A percentile compares a stretch with the other conserved stretches of the same genome.
phyloP scores from a whole-genome alignment of 2,329 filamentous ascomycete species.

The Helminthosporium solani region DNA sequence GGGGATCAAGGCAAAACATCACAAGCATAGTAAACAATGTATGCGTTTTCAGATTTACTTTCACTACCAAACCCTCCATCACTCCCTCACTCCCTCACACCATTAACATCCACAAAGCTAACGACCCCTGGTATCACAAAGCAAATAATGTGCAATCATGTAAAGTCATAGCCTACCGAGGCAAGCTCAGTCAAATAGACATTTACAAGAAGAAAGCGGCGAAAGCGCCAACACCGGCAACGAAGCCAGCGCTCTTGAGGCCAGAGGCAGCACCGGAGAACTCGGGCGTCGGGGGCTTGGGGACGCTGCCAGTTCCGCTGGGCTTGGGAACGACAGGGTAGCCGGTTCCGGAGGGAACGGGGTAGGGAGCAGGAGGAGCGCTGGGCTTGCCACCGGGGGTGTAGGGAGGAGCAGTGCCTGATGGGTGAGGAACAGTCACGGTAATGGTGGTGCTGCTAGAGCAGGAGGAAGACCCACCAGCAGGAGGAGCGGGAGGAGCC shows the following conservation, averaged over 20 bases:
- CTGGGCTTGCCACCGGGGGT: conserved; percentile 27
- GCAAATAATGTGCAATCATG: conserved; percentile 26
- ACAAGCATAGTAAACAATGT: no score
- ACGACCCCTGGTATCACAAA: conserved; percentile 15
- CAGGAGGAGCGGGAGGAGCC: conserved; percentile 4
- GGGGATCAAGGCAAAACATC: no score
- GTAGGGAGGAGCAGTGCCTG: conserved; percentile 37
- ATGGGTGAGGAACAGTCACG: conserved; percentile 45
- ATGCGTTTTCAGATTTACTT: no score
- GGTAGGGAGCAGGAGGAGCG: conserved; percentile 2
- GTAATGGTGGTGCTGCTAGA: conserved; percentile 46
- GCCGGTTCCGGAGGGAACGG: conserved; percentile 5
- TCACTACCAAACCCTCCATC: conserved; percentile 7
- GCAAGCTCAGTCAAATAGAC: conserved; percentile 38
- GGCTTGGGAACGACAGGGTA: conserved; percentile 16
- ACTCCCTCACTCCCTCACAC: conserved; percentile 13
- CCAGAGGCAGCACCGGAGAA: conserved; percentile 43
- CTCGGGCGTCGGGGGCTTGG: conserved; percentile 33
- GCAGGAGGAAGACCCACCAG: conserved; percentile 21
- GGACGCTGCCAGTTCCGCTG: conserved; percentile 28
- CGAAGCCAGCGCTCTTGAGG: conserved; percentile 40
- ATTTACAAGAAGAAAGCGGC: conserved; percentile 47
- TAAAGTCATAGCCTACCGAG: conserved; percentile 42
- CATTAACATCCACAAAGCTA: conserved; percentile 8
- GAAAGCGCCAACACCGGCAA: conserved; percentile 45